Conservation (phyloP, 257 asterid genomes). For the Solanum pimpinellifolium region DNA sequence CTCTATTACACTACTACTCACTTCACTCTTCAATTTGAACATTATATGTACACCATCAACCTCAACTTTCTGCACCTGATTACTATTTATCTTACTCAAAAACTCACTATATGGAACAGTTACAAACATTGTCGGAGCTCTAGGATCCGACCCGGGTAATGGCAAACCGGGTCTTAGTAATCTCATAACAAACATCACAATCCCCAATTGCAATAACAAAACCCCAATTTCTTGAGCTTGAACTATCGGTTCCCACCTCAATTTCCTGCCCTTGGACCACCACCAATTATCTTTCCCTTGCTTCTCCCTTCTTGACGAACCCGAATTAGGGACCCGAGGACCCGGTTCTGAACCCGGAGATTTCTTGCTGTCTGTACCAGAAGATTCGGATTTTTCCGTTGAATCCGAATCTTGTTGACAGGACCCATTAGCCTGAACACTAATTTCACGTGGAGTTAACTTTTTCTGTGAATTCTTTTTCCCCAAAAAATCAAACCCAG, state of each 20-base stretch:
- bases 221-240: constrained; percentile 89
- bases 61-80: constrained; percentile 90
- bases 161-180: constrained; percentile 84
- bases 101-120: constrained; percentile 91
- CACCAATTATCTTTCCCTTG: constrained; percentile 77
- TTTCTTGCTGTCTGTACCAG: constrained; percentile 39
- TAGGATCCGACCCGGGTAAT: constrained; percentile 81
- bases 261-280: constrained; percentile 28
- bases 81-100: constrained; percentile 56
- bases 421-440: constrained; percentile 44
- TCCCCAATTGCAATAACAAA: constrained; percentile 74
- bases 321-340: constrained; percentile 13
- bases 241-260: constrained; percentile 86
- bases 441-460: not conserved
- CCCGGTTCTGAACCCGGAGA: constrained; percentile 8
- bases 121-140: constrained; percentile 46
- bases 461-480: constrained; percentile 5
- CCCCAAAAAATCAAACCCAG: constrained; percentile 8
- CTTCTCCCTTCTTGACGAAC: constrained; percentile 39
- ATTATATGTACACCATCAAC: constrained; percentile 93
- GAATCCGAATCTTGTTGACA: constrained; percentile 83
- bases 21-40: constrained; percentile 77
- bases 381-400: constrained; percentile 37
- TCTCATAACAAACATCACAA: constrained; percentile 88
- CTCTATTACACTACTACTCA: constrained; percentile 26